phyloP scores from a whole-genome alignment of 208 protist genomes.

The Crithidia bombi region DNA sequence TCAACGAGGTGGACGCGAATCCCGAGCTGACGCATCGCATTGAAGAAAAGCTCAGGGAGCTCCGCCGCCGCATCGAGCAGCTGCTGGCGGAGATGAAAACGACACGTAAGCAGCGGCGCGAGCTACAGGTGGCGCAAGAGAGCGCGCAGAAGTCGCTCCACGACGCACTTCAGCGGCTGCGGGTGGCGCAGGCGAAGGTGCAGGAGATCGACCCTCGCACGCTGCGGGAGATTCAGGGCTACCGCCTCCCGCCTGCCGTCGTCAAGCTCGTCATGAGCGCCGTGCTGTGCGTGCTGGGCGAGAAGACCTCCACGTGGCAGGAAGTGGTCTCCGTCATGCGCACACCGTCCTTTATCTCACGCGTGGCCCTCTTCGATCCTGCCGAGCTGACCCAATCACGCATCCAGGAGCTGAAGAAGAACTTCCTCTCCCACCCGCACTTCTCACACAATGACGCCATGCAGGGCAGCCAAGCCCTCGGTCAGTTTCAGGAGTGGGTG shows the following conservation, averaged over 20 bases:
- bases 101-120: conserved; percentile 28
- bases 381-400: conserved; percentile 30
- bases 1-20: background rate
- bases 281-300: conserved; percentile 62
- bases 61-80: conserved; percentile 16
- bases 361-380: conserved; percentile 51
- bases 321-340: conserved; percentile 49
- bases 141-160: conserved; percentile 25
- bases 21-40: conserved; percentile 22
- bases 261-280: conserved; percentile 74
- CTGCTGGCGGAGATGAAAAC: conserved; percentile 14
- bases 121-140: conserved; percentile 27
- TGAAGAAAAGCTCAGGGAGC: conserved; percentile 22
- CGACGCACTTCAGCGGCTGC: conserved; percentile 41
- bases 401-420: conserved; percentile 29
- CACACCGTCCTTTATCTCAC: conserved; percentile 44
- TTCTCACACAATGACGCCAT: conserved; percentile 62
- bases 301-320: conserved; percentile 43
- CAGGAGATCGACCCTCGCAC: conserved; percentile 49
- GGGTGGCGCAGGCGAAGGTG: conserved; percentile 46
- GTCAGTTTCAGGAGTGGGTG: conserved; percentile 63
- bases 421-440: conserved; percentile 39
- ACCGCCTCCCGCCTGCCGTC: conserved; percentile 64
- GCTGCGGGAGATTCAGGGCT: conserved; percentile 66
- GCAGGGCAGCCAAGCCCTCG: conserved; percentile 62